Base-by-base conservation (phyloP, 345 rosid species). In the Melastoma malabathricum region DNA sequence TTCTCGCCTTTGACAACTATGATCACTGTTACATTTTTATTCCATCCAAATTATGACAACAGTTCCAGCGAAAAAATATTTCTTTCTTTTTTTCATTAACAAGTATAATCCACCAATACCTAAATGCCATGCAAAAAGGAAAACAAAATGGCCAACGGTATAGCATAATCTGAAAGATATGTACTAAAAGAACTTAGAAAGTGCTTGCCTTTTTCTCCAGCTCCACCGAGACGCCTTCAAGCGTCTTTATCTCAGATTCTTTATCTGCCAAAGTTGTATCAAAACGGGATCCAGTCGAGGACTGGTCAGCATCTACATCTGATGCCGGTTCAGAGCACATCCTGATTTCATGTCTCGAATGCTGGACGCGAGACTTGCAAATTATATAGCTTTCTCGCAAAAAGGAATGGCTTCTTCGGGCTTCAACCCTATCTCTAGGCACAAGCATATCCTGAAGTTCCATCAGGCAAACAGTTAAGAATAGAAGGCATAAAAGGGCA, bases 401-500 rank as follows among this genome's bases (percentile, higher is more conserved):
- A 77, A 87, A 3, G 84, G 72, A 47, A 80, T 73, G 57, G 95
- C 98, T 63, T 92, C 98, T 57, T 69, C 66, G 19, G 86, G 73
- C 71, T 70, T 82, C 56, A 75, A 74, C 43, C 90, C 98, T 70
- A 78, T 74, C 64, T 92, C 95, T 65, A 92, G 64, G 64, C 97
- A 84, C 54, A 82, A 68, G 63, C 94, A 87, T 60, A 92, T 77
- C 5, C 90, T 77, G 47, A 87, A 92, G 70, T 87, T 92, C 75
- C 98, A 87, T 49, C 73, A 54, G 7, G 58, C 27, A 47, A 52
- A 15, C n/a, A 67, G 86, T 83, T 67, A 79, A 77, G 87, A 58
- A 52, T 46, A 23, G 56, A 17, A 13, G 5, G 1, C 27, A 27
- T 18, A 51, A 34, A 10, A 34, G 41, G 44, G 43, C 5, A n/a